A percentile compares a stretch with the other conserved stretches of the same genome.
phyloP scores from a whole-genome alignment of 495 filamentous ascomycete species.

The Neurospora sp. region DNA sequence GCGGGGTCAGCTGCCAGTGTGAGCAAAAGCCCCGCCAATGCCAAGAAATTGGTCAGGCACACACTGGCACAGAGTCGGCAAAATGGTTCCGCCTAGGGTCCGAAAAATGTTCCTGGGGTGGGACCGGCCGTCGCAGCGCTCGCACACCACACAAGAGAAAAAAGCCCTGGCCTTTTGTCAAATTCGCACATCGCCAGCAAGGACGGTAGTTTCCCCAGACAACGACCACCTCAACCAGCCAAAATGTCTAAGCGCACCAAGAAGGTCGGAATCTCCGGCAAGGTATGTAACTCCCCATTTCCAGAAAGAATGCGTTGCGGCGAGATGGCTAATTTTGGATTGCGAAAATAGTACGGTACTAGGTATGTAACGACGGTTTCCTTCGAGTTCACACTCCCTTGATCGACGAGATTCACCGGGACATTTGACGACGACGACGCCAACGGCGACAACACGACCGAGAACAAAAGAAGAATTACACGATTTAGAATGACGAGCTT shows the following conservation, averaged over 20 bases:
- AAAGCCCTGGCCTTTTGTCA: slow-evolving; percentile 21
- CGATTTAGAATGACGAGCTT: not conserved
- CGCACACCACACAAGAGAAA: slow-evolving; percentile 16
- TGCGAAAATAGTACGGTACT: slow-evolving; percentile 42
- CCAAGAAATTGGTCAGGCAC: not conserved
- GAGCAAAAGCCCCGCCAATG: not conserved
- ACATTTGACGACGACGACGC: not conserved
- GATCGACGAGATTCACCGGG: not conserved
- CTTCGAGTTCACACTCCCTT: slow-evolving; percentile 1
- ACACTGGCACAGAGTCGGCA: slow-evolving; percentile 9
- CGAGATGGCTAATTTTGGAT: slow-evolving; percentile 7
- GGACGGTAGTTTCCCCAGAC: slow-evolving; percentile 15
- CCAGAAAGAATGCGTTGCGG: not conserved
- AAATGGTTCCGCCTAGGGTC: slow-evolving; percentile 22
- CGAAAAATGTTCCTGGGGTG: slow-evolving; percentile 2
- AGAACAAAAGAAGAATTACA: not conserved
- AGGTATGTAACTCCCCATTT: slow-evolving; percentile 21
- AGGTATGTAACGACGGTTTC: slow-evolving; percentile 33
- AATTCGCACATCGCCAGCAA: slow-evolving; percentile 18
- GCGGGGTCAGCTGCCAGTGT: not conserved
- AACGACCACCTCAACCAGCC: slow-evolving; percentile 27
- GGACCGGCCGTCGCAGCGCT: not conserved
- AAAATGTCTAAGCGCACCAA: slow-evolving; percentile 97
- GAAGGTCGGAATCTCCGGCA: slow-evolving; percentile 83
- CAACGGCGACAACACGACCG: not conserved